Evolutionary conservation across 768 basidiomycete genomes (phyloP).

Genomic region (Tylopilus intermedius): DNA sequence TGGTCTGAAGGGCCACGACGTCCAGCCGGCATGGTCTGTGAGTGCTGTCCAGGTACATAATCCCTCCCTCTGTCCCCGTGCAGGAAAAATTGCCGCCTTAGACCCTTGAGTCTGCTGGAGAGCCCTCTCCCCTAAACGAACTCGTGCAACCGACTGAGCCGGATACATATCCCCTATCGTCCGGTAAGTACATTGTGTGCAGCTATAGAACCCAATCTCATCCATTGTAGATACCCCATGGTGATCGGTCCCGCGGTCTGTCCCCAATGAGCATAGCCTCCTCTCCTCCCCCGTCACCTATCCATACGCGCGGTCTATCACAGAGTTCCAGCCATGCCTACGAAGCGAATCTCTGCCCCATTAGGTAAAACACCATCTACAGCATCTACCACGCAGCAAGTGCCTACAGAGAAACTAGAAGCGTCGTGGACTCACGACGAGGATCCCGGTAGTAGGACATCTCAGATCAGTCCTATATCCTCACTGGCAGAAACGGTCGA

Average conservation of each 20-base stretch:
- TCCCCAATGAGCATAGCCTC: slow-evolving; percentile 62
- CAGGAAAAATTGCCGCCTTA: slow-evolving; percentile 6
- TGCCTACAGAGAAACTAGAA: slow-evolving; percentile 13
- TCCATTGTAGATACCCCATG: slow-evolving; percentile 26
- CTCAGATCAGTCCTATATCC: slow-evolving; percentile 29
- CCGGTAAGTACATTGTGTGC: slow-evolving; percentile 18
- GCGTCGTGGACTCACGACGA: slow-evolving; percentile 19
- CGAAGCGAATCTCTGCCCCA: slow-evolving; percentile 1
- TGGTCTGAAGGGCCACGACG: slow-evolving; percentile 1
- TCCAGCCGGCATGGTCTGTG: slow-evolving; percentile 32
- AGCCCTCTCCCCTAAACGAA: slow-evolving; percentile 13
- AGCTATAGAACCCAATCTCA: slow-evolving; percentile 17
- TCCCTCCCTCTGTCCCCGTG: slow-evolving; percentile 15
- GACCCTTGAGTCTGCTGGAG: slow-evolving; percentile 3
- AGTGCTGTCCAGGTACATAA: slow-evolving; percentile 35
- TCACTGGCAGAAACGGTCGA: slow-evolving; percentile 33
- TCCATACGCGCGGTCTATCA: slow-evolving; percentile 2
- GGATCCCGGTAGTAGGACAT: slow-evolving; percentile 25
- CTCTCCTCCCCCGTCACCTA: slow-evolving; percentile 30
- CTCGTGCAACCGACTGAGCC: slow-evolving; percentile 1
- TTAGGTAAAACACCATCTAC: slow-evolving; percentile 9
- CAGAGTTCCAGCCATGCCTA: slow-evolving; percentile 5
- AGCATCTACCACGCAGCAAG: slow-evolving; percentile 16
- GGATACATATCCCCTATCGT: slow-evolving; percentile 10
- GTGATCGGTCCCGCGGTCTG: slow-evolving; percentile 41